These are phyloP conservation scores for Galerina sulciceps DNA, from an alignment of 768 basidiomycete genomes.

Conservation along the genomic window DNA sequence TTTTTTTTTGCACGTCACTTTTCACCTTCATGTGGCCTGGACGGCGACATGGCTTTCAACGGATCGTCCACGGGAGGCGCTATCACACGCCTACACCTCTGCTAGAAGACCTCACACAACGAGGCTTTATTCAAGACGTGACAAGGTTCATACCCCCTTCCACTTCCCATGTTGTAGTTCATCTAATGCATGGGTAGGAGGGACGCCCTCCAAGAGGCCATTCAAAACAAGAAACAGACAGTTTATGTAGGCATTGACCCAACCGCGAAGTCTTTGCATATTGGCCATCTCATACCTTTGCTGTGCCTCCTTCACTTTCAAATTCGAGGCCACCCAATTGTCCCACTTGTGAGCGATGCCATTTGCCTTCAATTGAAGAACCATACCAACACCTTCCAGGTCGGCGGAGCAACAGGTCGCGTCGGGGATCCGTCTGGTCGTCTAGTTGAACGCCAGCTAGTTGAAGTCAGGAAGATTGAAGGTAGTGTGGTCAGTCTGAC, in stretches of 20 bases:
- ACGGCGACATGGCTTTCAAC: conserved; percentile 9
- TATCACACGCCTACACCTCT: conserved; percentile 26
- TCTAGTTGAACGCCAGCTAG: conserved; percentile 74
- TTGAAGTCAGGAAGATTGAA: conserved; percentile 61
- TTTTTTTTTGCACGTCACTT: conserved; percentile 6
- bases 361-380: not conserved
- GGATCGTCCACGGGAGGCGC: conserved; percentile 5
- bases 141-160: conserved; percentile 45
- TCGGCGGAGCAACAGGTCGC: conserved; percentile 95
- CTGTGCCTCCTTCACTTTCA: conserved; percentile 89
- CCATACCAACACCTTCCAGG: conserved; percentile 48
- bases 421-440: conserved; percentile 97
- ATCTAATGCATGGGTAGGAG: conserved; percentile 33
- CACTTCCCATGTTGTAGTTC: not conserved
- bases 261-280: conserved; percentile 87
- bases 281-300: conserved; percentile 91
- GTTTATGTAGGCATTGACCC: conserved; percentile 94
- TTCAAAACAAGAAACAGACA: conserved; percentile 46
- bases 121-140: conserved; percentile 53
- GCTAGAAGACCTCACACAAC: conserved; percentile 45
- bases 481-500: conserved; percentile 70
- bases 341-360: conserved; percentile 73
- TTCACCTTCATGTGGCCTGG: conserved; percentile 22
- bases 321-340: conserved; percentile 77
- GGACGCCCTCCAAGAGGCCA: conserved; percentile 40